phyloP scores from a whole-genome alignment of 2,329 filamentous ascomycete genomes.

The Phymatotrichopsis omnivora region DNA sequence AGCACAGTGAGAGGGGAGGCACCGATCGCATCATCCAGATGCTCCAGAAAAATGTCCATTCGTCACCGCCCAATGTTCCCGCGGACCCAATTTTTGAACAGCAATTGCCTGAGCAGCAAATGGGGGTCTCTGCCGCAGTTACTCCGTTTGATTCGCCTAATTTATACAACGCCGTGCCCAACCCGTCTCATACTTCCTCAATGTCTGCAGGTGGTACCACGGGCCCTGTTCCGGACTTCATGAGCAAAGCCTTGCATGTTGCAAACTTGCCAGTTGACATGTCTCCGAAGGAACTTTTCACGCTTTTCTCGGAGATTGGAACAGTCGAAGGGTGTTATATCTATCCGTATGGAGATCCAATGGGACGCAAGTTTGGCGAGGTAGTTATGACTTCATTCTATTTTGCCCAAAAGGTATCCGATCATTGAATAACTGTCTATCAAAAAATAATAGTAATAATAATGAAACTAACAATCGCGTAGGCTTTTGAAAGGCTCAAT shows the following conservation, averaged over 20 bases:
- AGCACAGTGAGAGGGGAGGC: slow-evolving; percentile 3
- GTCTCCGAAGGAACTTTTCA: slow-evolving; percentile 26
- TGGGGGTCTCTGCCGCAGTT: neutral
- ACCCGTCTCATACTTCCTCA: too few relatives aligned
- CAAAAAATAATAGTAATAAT: neutral
- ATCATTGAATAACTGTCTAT: neutral
- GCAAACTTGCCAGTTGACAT: slow-evolving; percentile 28
- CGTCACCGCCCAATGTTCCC: neutral
- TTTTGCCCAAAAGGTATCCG: slow-evolving; percentile 26
- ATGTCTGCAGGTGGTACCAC: slow-evolving; percentile 4
- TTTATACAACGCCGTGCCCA: too few relatives aligned
- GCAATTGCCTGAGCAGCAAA: slow-evolving; percentile 7
- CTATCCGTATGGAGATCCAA: slow-evolving; percentile 18
- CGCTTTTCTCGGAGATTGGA: slow-evolving; percentile 23
- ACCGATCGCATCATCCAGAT: slow-evolving; percentile 17
- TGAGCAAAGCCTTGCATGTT: slow-evolving; percentile 26
- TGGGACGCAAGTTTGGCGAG: slow-evolving; percentile 26
- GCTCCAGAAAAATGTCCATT: slow-evolving; percentile 13
- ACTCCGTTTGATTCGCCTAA: neutral
- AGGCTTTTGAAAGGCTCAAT: slow-evolving; percentile 26
- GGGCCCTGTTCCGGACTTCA: slow-evolving; percentile 11
- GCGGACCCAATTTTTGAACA: slow-evolving; percentile 5
- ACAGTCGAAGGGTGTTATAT: slow-evolving; percentile 26
- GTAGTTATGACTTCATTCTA: slow-evolving; percentile 26
- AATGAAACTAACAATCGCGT: slow-evolving; percentile 1